Base-by-base conservation (phyloP, 352 stramenopile species). In the Phytopythium ostracodes region DNA sequence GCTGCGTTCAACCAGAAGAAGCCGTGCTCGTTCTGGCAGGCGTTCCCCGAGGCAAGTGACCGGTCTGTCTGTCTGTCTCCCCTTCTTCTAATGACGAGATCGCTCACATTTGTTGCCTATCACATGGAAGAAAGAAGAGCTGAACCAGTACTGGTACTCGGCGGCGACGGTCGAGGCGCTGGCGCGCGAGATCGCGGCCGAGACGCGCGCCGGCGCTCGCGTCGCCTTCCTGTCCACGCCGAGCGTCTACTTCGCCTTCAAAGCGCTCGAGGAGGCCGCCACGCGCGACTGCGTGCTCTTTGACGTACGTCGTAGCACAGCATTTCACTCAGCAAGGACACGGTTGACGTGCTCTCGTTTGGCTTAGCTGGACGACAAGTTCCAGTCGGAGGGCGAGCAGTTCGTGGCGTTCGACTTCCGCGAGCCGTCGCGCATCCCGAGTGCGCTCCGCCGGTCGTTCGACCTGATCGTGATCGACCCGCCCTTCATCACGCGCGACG, bases 91-190 rank as follows among this genome's bases (percentile, higher is more conserved):
- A 3, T 40, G 43, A 42, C 56, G 18, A 31, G 4, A 10, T 24
- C 40, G 18, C 47, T 27, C 12, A 27, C 47, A n/a, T 17, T 53
- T 22, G n/a, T 24, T 43, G 29, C 10, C 27, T 25, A 3, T 36
- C 44, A 24, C 50, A 22, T 24, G 31, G 33, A 75, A 98, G 81
- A 96, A 98, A 72, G 84, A 86, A 66, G 81, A 98, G 66, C 71
- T 98, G n/a, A 98, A 98, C 72, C 95, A 98, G 69, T 98, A 98
- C 64, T 98, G 94, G 94, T 98, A 98, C 66, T 98, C 89, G 1
- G 66, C 75, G 7, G 64, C 78, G 9, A 98, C 94, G 0, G 93
- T 98, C 24, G 72, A 96, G 24, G 77, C 71, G 22, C 62, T 92
- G n/a, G 81, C 81, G 0, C 63, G 70, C 18, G 86, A 93, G 64